These are phyloP conservation scores for Tetrapisispora phaffii DNA, from an alignment of 805 yeast genomes.

Conservation along the genomic window DNA sequence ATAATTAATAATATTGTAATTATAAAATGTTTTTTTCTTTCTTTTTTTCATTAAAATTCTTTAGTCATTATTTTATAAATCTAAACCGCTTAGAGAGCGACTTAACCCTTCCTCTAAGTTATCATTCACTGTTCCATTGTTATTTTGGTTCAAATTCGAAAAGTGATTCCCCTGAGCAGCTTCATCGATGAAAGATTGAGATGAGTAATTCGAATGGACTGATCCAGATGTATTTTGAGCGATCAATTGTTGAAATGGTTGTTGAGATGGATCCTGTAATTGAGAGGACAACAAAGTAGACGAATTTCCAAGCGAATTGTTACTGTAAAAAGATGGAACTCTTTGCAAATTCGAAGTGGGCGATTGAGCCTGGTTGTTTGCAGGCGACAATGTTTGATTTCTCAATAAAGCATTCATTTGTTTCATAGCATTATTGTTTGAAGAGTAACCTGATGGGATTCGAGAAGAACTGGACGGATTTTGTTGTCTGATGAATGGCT, in stretches of 20 bases:
- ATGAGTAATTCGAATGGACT: conserved; percentile 26
- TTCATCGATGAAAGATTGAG: conserved; percentile 25
- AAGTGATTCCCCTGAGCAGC: conserved; percentile 5
- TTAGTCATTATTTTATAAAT: conserved; percentile 12
- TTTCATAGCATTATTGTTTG: conserved; percentile 18
- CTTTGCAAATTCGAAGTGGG: conserved; percentile 15
- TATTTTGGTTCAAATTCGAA: background rate
- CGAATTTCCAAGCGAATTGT: conserved; percentile 1
- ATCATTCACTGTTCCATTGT: conserved; percentile 6
- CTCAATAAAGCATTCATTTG: conserved; percentile 26
- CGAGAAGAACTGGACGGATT: conserved; percentile 26
- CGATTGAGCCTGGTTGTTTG: conserved; percentile 10
- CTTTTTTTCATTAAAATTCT: background rate
- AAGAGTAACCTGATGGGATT: conserved; percentile 29
- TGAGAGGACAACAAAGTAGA: conserved; percentile 3
- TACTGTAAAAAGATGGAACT: conserved; percentile 10
- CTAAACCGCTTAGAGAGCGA: conserved; percentile 28
- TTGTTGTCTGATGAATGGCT: conserved; percentile 24
- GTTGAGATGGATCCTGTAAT: conserved; percentile 9
- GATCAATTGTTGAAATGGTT: conserved; percentile 9
- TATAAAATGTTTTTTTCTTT: background rate
- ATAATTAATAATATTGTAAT: background rate
- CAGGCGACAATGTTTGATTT: conserved; percentile 22
- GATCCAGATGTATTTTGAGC: conserved; percentile 30
- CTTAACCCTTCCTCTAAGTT: conserved; percentile 25